Conservation (phyloP, 1,284 basidiomycete genomes). For the Puccinia horiana region DNA sequence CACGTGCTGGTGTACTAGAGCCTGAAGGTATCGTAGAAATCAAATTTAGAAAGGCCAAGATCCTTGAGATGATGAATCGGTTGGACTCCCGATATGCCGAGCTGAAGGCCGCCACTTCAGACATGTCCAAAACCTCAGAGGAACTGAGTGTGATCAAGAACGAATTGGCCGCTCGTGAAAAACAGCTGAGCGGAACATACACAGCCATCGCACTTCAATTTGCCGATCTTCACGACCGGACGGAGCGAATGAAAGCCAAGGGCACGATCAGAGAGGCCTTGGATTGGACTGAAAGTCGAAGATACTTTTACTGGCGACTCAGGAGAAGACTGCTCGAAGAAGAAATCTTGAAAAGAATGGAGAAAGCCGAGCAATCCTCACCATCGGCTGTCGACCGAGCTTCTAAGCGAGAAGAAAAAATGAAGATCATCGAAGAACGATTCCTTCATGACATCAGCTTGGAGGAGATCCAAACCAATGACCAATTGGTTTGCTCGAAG, state of each 20-base stretch:
- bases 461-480: slow-evolving; percentile 28
- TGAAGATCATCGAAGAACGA: slow-evolving; percentile 31
- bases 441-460: slow-evolving; percentile 18
- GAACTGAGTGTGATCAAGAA: slow-evolving; percentile 62
- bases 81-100: slow-evolving; percentile 80
- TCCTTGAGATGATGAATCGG: slow-evolving; percentile 87
- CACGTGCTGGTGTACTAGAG: slow-evolving; percentile 94
- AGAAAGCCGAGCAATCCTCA: neutral
- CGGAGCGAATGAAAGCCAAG: slow-evolving; percentile 97
- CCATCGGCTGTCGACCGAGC: slow-evolving; percentile 12
- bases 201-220: slow-evolving; percentile 91
- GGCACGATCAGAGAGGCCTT: slow-evolving; percentile 75
- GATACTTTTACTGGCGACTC: slow-evolving; percentile 97
- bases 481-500: slow-evolving; percentile 19
- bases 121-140: slow-evolving; percentile 70
- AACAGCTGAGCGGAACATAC: slow-evolving; percentile 81
- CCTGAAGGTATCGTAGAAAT: slow-evolving; percentile 95
- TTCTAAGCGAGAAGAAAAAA: slow-evolving; percentile 10
- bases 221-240: slow-evolving; percentile 87
- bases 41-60: slow-evolving; percentile 75
- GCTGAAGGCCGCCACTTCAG: slow-evolving; percentile 77
- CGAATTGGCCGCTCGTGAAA: slow-evolving; percentile 76
- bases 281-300: slow-evolving; percentile 60
- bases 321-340: slow-evolving; percentile 64
- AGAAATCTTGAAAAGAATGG: slow-evolving; percentile 45